These are phyloP conservation scores for Moesziomyces globuligerus DNA, from an alignment of 1,284 basidiomycete genomes.

Conservation along the genomic window DNA sequence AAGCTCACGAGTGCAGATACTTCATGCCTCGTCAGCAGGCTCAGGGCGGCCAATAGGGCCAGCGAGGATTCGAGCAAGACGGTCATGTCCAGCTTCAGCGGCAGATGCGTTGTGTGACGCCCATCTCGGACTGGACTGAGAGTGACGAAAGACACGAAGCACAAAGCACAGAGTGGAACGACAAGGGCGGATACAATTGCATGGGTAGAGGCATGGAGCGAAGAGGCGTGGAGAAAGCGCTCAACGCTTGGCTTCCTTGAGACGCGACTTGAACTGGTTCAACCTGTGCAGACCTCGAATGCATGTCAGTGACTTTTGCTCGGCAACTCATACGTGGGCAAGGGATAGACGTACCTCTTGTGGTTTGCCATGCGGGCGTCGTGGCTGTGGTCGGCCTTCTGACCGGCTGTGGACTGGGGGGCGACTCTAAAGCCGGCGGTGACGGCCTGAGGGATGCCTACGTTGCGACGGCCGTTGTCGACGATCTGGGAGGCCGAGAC, in stretches of 20 bases:
- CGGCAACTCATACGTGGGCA: not conserved
- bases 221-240: too few relatives aligned
- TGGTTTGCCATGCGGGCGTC: slow-evolving; percentile 57
- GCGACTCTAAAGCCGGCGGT: slow-evolving; percentile 57
- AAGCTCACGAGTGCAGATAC: too few relatives aligned
- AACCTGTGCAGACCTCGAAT: slow-evolving; percentile 8
- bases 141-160: too few relatives aligned
- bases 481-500: not conserved
- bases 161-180: too few relatives aligned
- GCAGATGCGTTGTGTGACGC: too few relatives aligned
- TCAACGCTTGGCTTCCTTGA: slow-evolving; percentile 56
- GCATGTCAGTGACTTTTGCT: not conserved
- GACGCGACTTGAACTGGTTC: slow-evolving; percentile 57
- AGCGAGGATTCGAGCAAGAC: too few relatives aligned
- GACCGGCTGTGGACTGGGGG: slow-evolving; percentile 43
- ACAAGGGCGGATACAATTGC: too few relatives aligned
- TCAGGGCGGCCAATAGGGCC: too few relatives aligned
- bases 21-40: too few relatives aligned
- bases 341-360: slow-evolving; percentile 24
- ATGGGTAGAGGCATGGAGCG: too few relatives aligned
- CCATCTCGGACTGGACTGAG: too few relatives aligned
- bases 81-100: too few relatives aligned
- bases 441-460: slow-evolving; percentile 58
- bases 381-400: slow-evolving; percentile 47
- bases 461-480: slow-evolving; percentile 43